These are phyloP conservation scores for Acanthamoeba pearcei DNA, from an alignment of 208 protist genomes.

Conservation along the genomic window DNA sequence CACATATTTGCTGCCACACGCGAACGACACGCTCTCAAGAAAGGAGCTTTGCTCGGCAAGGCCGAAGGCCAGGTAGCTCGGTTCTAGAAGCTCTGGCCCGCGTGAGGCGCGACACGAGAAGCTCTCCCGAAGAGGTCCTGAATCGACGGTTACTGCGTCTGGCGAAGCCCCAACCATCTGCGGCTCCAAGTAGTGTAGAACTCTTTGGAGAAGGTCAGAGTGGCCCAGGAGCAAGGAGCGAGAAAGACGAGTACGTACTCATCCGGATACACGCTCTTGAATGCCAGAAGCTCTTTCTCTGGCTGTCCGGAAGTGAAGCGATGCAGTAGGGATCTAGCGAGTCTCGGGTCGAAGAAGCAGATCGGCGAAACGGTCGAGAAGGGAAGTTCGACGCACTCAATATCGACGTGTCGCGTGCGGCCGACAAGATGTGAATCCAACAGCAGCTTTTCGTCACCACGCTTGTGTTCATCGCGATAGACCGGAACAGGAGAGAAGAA, in stretches of 20 bases:
- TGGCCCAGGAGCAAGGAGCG: neutral
- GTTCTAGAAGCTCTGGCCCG: neutral
- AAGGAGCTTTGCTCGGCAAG: neutral
- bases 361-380: neutral
- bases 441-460: neutral
- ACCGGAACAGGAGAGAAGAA: neutral
- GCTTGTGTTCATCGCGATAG: neutral
- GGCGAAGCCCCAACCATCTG: neutral
- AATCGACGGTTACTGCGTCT: neutral
- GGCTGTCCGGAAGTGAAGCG: neutral
- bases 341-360: neutral
- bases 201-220: neutral
- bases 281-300: neutral
- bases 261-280: neutral
- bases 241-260: neutral
- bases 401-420: neutral
- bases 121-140: neutral
- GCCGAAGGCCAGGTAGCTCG: neutral
- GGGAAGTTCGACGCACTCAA: constrained; percentile 17
- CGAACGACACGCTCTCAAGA: neutral
- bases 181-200: neutral
- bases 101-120: neutral
- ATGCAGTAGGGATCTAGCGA: neutral
- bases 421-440: neutral
- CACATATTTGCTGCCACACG: neutral